Percentiles rank a stretch among this genome's conserved stretches.
Conservation (phyloP, 1,284 basidiomycete genomes). For the Cutaneotrichosporon sp. region DNA sequence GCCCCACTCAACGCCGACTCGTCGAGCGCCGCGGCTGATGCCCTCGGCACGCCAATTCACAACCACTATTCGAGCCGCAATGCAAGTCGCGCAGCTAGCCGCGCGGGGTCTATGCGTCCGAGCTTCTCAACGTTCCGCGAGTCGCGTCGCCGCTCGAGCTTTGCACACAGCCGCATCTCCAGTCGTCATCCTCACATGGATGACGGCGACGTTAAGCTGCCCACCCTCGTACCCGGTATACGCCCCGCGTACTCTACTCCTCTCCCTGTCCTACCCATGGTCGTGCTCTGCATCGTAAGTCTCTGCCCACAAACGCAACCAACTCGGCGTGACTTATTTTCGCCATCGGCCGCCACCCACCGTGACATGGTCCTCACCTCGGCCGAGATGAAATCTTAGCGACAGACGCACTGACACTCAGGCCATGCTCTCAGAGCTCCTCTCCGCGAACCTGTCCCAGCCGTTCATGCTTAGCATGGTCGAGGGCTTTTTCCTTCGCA, state of each 20-base stretch:
- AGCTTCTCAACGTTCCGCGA: constrained; percentile 11
- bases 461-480: constrained; percentile 91
- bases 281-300: constrained; percentile 81
- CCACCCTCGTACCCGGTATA: constrained; percentile 45
- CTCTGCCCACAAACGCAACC: not conserved
- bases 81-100: not conserved
- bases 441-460: constrained; percentile 83
- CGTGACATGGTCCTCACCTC: not conserved
- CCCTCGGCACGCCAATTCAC: not conserved
- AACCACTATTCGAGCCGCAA: not conserved
- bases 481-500: constrained; percentile 52
- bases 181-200: constrained; percentile 17
- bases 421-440: constrained; percentile 88
- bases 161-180: not conserved
- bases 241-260: constrained; percentile 58
- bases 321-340: not conserved
- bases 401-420: constrained; percentile 34
- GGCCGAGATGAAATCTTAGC: not conserved
- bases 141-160: not conserved
- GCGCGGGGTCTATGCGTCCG: constrained; percentile 7
- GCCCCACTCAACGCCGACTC: not conserved
- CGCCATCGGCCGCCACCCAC: not conserved
- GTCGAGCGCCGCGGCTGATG: not conserved
- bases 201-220: constrained; percentile 36
- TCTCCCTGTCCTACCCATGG: constrained; percentile 78